A percentile compares a stretch with the other conserved stretches of the same genome.
Conservation (phyloP, 805 yeast species). For the Sugiyamaella chiloensis region DNA sequence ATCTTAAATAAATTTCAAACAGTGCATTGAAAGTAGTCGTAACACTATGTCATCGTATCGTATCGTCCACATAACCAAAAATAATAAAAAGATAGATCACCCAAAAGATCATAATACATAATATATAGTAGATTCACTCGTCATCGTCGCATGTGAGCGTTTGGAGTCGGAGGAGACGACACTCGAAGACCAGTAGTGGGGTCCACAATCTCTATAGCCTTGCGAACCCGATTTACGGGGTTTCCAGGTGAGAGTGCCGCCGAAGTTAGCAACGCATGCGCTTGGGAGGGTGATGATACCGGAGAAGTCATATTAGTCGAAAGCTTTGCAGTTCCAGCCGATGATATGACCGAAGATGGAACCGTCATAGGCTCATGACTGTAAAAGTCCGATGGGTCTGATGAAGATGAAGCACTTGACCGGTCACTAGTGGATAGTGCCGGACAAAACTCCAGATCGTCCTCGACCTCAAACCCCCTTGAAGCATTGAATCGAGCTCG, state of each 20-base stretch:
- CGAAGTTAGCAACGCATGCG: conserved; percentile 11
- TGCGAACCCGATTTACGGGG: conserved; percentile 19
- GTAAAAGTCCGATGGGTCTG: conserved; percentile 8
- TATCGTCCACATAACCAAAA: conserved; percentile 3
- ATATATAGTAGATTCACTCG: background rate
- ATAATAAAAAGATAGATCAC: background rate
- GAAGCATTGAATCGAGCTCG: conserved; percentile 50
- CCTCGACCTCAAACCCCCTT: conserved; percentile 67
- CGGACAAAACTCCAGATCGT: conserved; percentile 71
- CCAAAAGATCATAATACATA: background rate
- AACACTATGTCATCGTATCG: background rate
- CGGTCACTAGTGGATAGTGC: conserved; percentile 25
- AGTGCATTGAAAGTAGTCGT: conserved; percentile 2
- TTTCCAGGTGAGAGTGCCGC: conserved; percentile 11
- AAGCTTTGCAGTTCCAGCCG: background rate
- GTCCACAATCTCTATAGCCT: conserved; percentile 50
- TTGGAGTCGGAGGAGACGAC: conserved; percentile 23
- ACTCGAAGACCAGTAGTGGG: conserved; percentile 48
- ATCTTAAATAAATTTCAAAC: too few relatives aligned
- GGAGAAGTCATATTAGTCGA: conserved; percentile 11
- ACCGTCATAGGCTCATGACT: background rate
- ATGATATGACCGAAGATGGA: background rate
- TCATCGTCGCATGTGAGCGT: conserved; percentile 1
- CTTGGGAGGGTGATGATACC: conserved; percentile 14
- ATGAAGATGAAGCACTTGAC: conserved; percentile 8